These are phyloP conservation scores for Lepidium didymum DNA, from an alignment of 345 rosid species.

Conservation along the genomic window DNA sequence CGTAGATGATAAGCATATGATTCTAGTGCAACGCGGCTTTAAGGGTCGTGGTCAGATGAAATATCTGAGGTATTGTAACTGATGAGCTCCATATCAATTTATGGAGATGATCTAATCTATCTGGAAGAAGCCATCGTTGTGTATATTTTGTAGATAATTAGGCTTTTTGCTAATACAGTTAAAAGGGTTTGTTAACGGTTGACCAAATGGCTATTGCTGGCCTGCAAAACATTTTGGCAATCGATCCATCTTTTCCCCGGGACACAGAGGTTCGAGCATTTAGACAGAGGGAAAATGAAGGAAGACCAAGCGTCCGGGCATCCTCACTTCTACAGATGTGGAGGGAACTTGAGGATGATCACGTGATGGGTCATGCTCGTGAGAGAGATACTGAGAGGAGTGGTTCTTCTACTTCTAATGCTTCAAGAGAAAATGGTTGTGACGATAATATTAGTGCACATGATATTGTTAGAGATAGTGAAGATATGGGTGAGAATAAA, in stretches of 20 bases:
- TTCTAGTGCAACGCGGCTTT: slow-evolving; percentile 7
- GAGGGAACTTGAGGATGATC: slow-evolving; percentile 91
- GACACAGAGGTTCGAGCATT: slow-evolving; percentile 56
- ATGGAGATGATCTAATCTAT: slow-evolving; percentile 24
- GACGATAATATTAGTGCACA: slow-evolving; percentile 36
- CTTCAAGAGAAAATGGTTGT: slow-evolving; percentile 32
- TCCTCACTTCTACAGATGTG: slow-evolving; percentile 75
- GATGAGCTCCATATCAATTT: slow-evolving; percentile 18
- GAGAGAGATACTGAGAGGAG: slow-evolving; percentile 46
- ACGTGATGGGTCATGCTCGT: slow-evolving; percentile 52
- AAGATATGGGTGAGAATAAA: slow-evolving; percentile 41
- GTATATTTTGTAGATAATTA: slow-evolving; percentile 34
- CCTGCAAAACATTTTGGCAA: slow-evolving; percentile 66
- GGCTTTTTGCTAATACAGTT: slow-evolving; percentile 35
- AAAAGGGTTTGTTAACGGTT: slow-evolving; percentile 21
- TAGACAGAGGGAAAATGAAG: slow-evolving; percentile 47
- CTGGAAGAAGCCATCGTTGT: slow-evolving; percentile 26
- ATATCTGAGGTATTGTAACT: slow-evolving; percentile 14
- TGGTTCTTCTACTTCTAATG: slow-evolving; percentile 31
- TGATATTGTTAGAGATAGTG: slow-evolving; percentile 37
- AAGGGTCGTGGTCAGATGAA: slow-evolving; percentile 23
- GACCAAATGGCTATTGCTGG: slow-evolving; percentile 76
- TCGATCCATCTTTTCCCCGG: slow-evolving; percentile 61
- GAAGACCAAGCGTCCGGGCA: slow-evolving; percentile 58
- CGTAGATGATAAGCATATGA: slow-evolving; percentile 15